Evolutionary conservation across 257 asterid genomes (phyloP), one percentile per base, ranked within the genome.

Genomic region (Verbena officinalis): DNA sequence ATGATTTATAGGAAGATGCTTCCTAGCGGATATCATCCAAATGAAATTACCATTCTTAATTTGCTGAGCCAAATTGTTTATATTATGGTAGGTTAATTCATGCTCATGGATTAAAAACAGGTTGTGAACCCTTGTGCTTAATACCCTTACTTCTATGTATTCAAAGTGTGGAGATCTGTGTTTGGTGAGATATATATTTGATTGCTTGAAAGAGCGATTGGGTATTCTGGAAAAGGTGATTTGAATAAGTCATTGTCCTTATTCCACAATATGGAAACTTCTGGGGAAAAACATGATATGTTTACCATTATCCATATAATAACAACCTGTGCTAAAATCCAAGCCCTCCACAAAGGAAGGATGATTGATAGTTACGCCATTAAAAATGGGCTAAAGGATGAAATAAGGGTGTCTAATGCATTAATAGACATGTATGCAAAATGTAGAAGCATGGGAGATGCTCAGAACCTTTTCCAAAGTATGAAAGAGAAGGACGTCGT

Each of bases 381-480:
- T 10, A 69, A 81, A 21, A 80, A 65, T 34, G 85, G 91, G 49
- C 71, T 84, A 14, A 82, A 73, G 65, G 68, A 69, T 7, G 75
- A 86, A 61, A 54, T 72, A 4, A 77, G 58, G 75, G 73, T 86
- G 7, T 78, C 84, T 53, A 84, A 84, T 55, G 90, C 93, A 0
- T 69, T 90, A 67, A 5, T 87, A 42, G 96, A 87, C 69, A 90
- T 87, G 97, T 87, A 87, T 31, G 69, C 76, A 1, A 90, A 87
- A 70, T 84, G 95, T 64, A 93, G 96, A 42, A 81, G 86, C 76
- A 19, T 79, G 59, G 84, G 48, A 42, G 73, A 78, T 42, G 94
- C 94, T 62, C 77, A 72, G 36, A 50, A 49, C 56, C 85, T 88
- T 40, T 88, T 91, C 57, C 23, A n/a, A 46, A 12, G 74, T 0